These are phyloP conservation scores for Ceratobasidium sp. DNA, from an alignment of 1,284 basidiomycete species.

Conservation along the genomic window DNA sequence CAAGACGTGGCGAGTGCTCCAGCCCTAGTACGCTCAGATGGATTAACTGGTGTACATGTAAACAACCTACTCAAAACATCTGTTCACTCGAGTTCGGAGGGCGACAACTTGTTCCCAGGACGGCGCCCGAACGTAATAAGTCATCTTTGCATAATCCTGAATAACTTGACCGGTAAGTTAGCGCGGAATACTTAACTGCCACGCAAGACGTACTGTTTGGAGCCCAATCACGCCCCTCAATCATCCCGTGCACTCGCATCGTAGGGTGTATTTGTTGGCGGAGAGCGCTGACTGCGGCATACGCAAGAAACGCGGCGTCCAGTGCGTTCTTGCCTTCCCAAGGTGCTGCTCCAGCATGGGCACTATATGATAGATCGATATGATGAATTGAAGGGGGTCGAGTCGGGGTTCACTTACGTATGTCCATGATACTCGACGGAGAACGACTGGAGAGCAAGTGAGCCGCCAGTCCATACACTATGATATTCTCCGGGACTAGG, in stretches of 20 bases:
- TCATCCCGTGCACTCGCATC: conserved; percentile 72
- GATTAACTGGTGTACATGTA: conserved; percentile 32
- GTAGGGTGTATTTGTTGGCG: conserved; percentile 69
- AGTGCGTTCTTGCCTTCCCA: conserved; percentile 89
- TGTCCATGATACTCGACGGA: conserved; percentile 74
- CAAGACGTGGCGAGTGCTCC: conserved; percentile 78
- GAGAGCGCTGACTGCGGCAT: conserved; percentile 76
- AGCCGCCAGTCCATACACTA: conserved; percentile 54
- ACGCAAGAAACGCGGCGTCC: conserved; percentile 86
- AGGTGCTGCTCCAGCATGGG: conserved; percentile 77
- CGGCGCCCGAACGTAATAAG: conserved; percentile 73
- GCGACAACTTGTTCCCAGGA: conserved; percentile 64
- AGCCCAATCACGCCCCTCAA: conserved; percentile 69
- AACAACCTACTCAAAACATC: conserved; percentile 70
- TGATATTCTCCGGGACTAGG: conserved; percentile 63
- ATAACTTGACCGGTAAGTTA: conserved; percentile 62
- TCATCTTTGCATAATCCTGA: conserved; percentile 78
- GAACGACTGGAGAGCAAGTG: conserved; percentile 68
- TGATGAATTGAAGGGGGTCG: too few species aligned
- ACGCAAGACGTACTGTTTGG: conserved; percentile 67
- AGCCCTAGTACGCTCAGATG: conserved; percentile 61
- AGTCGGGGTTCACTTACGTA: conserved; percentile 59
- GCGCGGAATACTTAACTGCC: neutral
- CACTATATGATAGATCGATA: conserved; percentile 56
- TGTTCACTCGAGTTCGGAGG: conserved; percentile 63